Base-by-base conservation (phyloP, 2,329 filamentous ascomycete genomes). In the Aspergillus pseudotamarii region DNA sequence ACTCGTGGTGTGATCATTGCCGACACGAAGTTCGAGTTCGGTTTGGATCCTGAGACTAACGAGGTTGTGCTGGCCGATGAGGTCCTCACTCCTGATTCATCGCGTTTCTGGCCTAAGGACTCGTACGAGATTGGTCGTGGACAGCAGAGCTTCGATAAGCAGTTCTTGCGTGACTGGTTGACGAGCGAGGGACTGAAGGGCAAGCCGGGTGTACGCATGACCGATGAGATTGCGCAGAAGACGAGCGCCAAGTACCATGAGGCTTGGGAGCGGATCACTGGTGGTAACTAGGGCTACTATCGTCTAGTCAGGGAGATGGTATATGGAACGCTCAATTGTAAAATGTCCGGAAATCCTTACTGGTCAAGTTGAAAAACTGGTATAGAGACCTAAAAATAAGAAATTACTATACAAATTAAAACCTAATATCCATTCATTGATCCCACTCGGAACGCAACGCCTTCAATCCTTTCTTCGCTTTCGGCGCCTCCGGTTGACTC, bases 141-240 rank as follows among this genome's bases (percentile, higher is more conserved):
- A 61, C 93, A 96, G 81, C 85, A 90, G 60, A 95, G 91, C 79
- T 95, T 94, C 69, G 94, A 97, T 76, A 97, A 97, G 84, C 91
- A 94, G 80, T 89, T 85, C 72, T 77, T 97, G 69, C 84, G 94
- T 41, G 89, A 97, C 79, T 97, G 93, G 91, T 78, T 97, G 71
- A 90, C 88, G 2, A 79, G 76, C 55, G 83, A 90, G 62, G 91
- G 91, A 0, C 77, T 96, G 62, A 93, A 93, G 81, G 91, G 90
- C 1, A 91, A 91, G 79, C 83, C 89, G 30, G 89, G 86, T 1
- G 90, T 95, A 19, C 80, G 79, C 59, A 89, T 97, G 82, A 89
- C 91, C 0, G 84, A 88, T 4, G 89, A 94, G 58, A 84, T 96
- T 61, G 87, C 89, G 21, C 74, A 81, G 68, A 86, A 87, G 73